These are phyloP conservation scores for Avicennia marina DNA, from an alignment of 257 asterid genomes.

Conservation along the genomic window DNA sequence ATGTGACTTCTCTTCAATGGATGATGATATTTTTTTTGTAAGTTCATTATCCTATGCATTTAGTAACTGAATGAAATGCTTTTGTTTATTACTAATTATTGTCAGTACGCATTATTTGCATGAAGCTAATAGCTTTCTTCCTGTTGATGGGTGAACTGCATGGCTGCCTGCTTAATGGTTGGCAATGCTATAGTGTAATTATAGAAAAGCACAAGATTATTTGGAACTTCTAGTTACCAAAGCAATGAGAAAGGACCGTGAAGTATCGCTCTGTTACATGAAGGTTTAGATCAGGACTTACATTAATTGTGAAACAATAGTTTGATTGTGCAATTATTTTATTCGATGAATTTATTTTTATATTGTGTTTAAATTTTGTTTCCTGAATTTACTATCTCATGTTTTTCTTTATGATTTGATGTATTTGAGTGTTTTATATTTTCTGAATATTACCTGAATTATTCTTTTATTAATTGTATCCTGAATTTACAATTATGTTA, in stretches of 20 bases:
- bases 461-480: not conserved
- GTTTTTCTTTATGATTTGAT: not conserved
- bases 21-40: too few species aligned
- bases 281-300: constrained; percentile 5
- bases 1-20: too few species aligned
- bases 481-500: constrained; percentile 5
- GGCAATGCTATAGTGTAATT: not conserved
- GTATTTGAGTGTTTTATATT: not conserved
- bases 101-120: constrained; percentile 9
- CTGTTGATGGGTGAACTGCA: not conserved
- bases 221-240: constrained; percentile 6
- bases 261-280: not conserved
- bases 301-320: not conserved
- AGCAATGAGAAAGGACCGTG: constrained; percentile 2
- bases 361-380: constrained; percentile 7
- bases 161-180: constrained; percentile 9
- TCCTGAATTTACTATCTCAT: not conserved
- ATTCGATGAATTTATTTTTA: not conserved
- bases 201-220: constrained; percentile 2
- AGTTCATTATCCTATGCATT: too few species aligned
- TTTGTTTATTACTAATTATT: too few species aligned
- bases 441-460: not conserved
- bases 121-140: constrained; percentile 18
- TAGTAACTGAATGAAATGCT: too few species aligned
- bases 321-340: not conserved